Percentiles rank a stretch among this genome's conserved stretches.
Evolutionary conservation across 1,284 basidiomycete species (phyloP).

Genomic region (Cystobasidium slooffiae): DNA sequence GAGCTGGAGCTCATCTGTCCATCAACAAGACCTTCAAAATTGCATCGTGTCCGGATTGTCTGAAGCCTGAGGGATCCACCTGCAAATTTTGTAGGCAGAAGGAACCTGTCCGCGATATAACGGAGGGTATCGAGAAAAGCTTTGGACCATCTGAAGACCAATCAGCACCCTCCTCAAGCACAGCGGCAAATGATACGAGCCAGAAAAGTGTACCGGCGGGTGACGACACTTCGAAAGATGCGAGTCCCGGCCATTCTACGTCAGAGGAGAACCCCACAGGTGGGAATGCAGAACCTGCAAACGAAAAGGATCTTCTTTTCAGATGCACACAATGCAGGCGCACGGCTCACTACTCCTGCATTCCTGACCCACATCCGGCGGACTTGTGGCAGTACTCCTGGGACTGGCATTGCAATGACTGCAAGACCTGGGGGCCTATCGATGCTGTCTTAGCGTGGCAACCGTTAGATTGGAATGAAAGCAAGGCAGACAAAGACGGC

Average conservation of each 20-base stretch:
- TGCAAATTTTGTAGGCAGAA: constrained; percentile 48
- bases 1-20: constrained; percentile 43
- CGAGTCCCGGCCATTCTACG: not conserved
- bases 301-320: constrained; percentile 4
- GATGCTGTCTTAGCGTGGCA: constrained; percentile 92
- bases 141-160: not conserved
- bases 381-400: constrained; percentile 42
- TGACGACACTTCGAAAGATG: no score
- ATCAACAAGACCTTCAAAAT: constrained; percentile 42
- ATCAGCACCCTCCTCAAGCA: constrained; percentile 42
- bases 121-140: not conserved
- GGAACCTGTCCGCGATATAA: constrained; percentile 9
- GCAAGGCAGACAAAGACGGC: constrained; percentile 20
- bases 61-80: constrained; percentile 44
- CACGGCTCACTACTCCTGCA: constrained; percentile 50
- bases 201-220: no score
- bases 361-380: constrained; percentile 35
- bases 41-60: constrained; percentile 48
- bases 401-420: constrained; percentile 79
- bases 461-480: constrained; percentile 59
- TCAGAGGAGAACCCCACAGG: constrained; percentile 21
- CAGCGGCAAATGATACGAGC: not conserved
- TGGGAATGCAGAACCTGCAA: no score
- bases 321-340: constrained; percentile 48
- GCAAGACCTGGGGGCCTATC: constrained; percentile 72